Evolutionary conservation across 495 filamentous ascomycete genomes (phyloP).

Genomic region (Hyaloscypha bicolor): DNA sequence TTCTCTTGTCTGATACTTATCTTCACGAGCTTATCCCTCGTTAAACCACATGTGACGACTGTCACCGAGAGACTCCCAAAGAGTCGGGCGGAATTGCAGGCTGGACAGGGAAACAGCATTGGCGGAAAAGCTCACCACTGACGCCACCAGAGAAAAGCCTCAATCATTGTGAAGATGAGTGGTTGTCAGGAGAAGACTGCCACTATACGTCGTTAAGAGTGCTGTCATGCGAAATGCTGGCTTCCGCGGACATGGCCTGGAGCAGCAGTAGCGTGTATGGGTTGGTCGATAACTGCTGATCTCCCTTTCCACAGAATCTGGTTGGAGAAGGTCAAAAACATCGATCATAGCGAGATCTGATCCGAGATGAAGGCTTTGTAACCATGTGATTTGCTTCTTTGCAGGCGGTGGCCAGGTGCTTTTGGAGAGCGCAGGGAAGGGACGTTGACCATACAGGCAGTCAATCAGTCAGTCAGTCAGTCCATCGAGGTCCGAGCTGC

Average conservation of each 20-base stretch:
- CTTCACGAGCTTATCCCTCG: neutral
- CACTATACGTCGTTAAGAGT: neutral
- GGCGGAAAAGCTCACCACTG: neutral
- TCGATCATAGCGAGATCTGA: neutral
- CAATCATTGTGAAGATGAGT: neutral
- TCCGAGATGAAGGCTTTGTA: neutral
- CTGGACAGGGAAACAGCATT: neutral
- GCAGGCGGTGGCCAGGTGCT: constrained; percentile 4
- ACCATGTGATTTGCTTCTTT: constrained; percentile 4
- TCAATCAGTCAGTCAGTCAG: neutral
- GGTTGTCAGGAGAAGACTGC: neutral
- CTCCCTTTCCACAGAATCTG: constrained; percentile 12
- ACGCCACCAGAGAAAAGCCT: neutral
- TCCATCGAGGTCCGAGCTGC: constrained; percentile 15
- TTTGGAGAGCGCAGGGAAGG: neutral
- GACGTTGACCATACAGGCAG: too few species aligned
- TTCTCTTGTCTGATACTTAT: neutral
- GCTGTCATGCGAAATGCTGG: constrained; percentile 1
- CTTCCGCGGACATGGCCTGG: constrained; percentile 16
- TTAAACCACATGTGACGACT: neutral
- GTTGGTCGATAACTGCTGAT: constrained; percentile 17
- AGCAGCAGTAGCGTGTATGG: constrained; percentile 16
- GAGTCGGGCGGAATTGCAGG: neutral
- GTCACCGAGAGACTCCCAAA: neutral
- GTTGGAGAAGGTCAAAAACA: neutral